Evolutionary conservation across 768 basidiomycete species (phyloP), one percentile per base, ranked within the genome.

Genomic region (Kwoniella sp.): DNA sequence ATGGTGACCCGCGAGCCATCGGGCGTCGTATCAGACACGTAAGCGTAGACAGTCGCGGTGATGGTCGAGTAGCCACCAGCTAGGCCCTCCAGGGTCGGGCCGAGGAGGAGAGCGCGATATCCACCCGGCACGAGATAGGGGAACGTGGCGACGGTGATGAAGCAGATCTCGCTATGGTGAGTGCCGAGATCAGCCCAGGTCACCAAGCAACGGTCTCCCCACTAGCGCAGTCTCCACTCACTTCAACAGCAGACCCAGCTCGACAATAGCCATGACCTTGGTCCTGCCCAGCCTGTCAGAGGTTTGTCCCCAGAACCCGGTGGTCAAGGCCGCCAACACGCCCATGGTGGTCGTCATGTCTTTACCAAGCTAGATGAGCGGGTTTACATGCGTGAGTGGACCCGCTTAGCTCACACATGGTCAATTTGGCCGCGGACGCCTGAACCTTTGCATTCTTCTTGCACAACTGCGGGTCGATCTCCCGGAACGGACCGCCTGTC

Each of bases 251-350:
- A 89, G 78, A 14, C 90, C 89, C 17, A 83, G 55, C 5, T 85
- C 78, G 31, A 84, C 80, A 14, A 82, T 71, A 2, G 81, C 80
- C 50, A 92, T 80, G 37, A 92, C 81, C 22, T 80, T 80, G 41
- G 84, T 89, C 29, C 90, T 80, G 9, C 90, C 90, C 57, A 83
- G 76, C 8, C 78, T 74, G 69, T 92, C 89, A 9, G 87, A 84
- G 34, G 84, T 81, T 42, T 83, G 80, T 45, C 87, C 87, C 90
- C 90, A 95, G 76, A 84, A 87, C 0, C 86, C 88, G 0, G 88
- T 88, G 3, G 86, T 87, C 40, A 88, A 75, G 0, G 88, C 87
- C 45, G 87, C 86, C 33, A 95, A 78, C 6, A 82, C 68, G 45
- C 87, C 89, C 83, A 87, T 86, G 8, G 80, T 80, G 10, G 86